Evolutionary conservation across 2,329 filamentous ascomycete genomes (phyloP), one percentile per base, ranked within the genome.

Genomic region (Xylaria sp.): DNA sequence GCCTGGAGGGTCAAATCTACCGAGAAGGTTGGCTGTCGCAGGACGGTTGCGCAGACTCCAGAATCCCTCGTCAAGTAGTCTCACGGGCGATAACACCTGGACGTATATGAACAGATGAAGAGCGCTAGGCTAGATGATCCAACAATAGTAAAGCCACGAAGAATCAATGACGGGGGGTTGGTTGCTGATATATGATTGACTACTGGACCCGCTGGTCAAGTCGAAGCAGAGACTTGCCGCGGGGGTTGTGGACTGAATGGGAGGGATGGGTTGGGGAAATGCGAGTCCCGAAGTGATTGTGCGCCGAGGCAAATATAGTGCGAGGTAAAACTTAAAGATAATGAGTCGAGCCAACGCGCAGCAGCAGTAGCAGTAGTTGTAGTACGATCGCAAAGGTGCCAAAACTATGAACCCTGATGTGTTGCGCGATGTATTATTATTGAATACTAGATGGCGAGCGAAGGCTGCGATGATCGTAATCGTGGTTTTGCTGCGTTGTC

Each of bases 1-100:
- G 72, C 69, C 72, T 71, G 66, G 70, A 74, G 68, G 55, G 66
- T 71, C 73, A 77, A 73, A 68, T 76, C 75, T 77, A 77, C 71
- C 69, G 48, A 47, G 18, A 54, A 55, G 32, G 48, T 61, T 32
- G 44, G 40, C 54, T 62, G 71, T 72, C 63, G 72, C 63, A 62
- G 42, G 25, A 59, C 16, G 23, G 63, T n/a, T 60, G 60, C 70
- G 60, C 63, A 69, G 60, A 62, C 16, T 58, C 51, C 51, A 66
- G 60, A 42, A 21, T 42, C n/a, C 35, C 51, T 65, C 64, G 66
- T 69, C 54, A 64, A 69, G 65, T 63, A 58, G 70, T 63, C 66
- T 62, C 60, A 68, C 67, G 59, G 64, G 67, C 40, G 40, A 65
- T 48, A n/a, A 44, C 29, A 62, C 44, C 64, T 48, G 55, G 55